Percentiles rank a stretch among this genome's conserved stretches.
Conservation (phyloP, 306 rosid species). For the Acacia confusa region DNA sequence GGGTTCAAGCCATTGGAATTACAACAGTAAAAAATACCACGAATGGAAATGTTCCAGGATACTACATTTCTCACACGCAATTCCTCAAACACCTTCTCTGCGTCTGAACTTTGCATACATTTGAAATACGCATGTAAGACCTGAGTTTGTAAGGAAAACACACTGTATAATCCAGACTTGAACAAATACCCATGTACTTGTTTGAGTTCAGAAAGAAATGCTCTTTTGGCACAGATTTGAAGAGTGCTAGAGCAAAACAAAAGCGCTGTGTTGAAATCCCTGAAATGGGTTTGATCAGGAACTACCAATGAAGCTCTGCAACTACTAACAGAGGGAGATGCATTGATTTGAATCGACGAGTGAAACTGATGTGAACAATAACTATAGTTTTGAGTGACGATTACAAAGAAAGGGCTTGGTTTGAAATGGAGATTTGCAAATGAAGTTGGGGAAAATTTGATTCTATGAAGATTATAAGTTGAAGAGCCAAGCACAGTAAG, state of each 20-base stretch:
- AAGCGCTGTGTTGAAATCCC: slow-evolving; percentile 33
- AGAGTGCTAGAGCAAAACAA: slow-evolving; percentile 55
- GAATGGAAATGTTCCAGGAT: slow-evolving; percentile 64
- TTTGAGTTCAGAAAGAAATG: slow-evolving; percentile 55
- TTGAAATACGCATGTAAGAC: slow-evolving; percentile 50
- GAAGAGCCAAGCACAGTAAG: background rate
- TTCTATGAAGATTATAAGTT: background rate
- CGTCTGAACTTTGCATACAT: slow-evolving; percentile 43
- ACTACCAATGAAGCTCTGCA: slow-evolving; percentile 35
- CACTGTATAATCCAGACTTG: slow-evolving; percentile 53
- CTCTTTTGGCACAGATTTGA: slow-evolving; percentile 52
- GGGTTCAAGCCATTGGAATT: slow-evolving; percentile 15
- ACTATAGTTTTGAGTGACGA: slow-evolving; percentile 15
- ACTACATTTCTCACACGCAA: slow-evolving; percentile 68
- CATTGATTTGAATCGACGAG: slow-evolving; percentile 15
- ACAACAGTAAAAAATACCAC: slow-evolving; percentile 44
- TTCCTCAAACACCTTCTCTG: slow-evolving; percentile 64
- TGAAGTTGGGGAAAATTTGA: background rate
- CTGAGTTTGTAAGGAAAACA: slow-evolving; percentile 54
- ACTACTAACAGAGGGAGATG: slow-evolving; percentile 25
- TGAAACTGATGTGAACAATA: slow-evolving; percentile 24
- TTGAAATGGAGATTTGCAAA: slow-evolving; percentile 36
- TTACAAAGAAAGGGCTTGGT: slow-evolving; percentile 39
- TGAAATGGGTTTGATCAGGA: slow-evolving; percentile 40
- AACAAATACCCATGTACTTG: slow-evolving; percentile 61